phyloP scores from a whole-genome alignment of 495 filamentous ascomycete genomes.

The Opeltia flavorubescens region DNA sequence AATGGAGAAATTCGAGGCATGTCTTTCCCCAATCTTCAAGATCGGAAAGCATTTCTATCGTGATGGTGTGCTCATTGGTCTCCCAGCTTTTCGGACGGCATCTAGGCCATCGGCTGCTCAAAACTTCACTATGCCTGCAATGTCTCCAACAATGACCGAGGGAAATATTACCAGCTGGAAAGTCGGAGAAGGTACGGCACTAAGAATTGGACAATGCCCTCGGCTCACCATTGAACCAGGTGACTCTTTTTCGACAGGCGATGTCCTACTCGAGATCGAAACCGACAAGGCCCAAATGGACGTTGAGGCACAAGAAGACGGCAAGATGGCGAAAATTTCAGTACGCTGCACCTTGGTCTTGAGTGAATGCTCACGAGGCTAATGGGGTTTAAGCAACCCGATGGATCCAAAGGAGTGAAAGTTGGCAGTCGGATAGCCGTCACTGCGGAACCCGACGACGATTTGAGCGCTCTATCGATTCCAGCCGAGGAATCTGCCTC shows the following conservation, averaged over 20 bases:
- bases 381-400: conserved; percentile 28
- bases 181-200: conserved; percentile 50
- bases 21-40: background rate
- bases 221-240: conserved; percentile 12
- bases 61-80: background rate
- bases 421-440: conserved; percentile 66
- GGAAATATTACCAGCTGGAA: conserved; percentile 67
- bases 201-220: background rate
- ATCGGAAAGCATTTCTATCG: background rate
- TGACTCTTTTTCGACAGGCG: conserved; percentile 59
- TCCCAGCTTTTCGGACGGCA: conserved; percentile 46
- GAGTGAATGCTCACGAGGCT: background rate
- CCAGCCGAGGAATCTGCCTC: conserved; percentile 42
- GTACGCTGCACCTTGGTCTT: conserved; percentile 12
- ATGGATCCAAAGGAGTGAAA: conserved; percentile 55
- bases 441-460: conserved; percentile 60
- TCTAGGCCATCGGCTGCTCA: conserved; percentile 47
- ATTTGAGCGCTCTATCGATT: conserved; percentile 51
- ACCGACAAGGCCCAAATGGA: conserved; percentile 85
- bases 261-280: conserved; percentile 75
- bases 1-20: conserved; percentile 9
- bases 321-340: conserved; percentile 63
- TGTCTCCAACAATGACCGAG: conserved; percentile 79
- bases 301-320: conserved; percentile 78
- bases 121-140: conserved; percentile 75